These are phyloP conservation scores for Ilyonectria robusta DNA, from an alignment of 2,329 filamentous ascomycete genomes.

Conservation along the genomic window DNA sequence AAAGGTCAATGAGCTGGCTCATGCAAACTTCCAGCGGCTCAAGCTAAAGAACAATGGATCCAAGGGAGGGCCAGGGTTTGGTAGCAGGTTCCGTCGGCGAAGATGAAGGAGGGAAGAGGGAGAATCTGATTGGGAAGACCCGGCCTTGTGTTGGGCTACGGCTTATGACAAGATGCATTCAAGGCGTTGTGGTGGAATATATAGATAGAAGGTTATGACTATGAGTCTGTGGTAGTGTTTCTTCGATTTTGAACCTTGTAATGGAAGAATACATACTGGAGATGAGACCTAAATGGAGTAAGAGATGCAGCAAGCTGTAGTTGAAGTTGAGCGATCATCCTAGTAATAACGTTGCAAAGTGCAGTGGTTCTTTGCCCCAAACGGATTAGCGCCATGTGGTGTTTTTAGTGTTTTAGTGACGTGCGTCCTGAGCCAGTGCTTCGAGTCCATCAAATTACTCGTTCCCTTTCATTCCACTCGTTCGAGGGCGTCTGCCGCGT, in stretches of 20 bases:
- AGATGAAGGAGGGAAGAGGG: conserved; percentile 49
- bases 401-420: not conserved
- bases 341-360: not conserved
- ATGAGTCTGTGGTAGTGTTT: not conserved
- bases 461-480: not conserved
- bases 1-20: conserved; percentile 75
- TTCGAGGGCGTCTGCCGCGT: conserved; percentile 1
- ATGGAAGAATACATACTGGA: not conserved
- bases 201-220: conserved; percentile 16
- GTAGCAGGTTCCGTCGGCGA: conserved; percentile 71
- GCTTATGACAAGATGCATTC: conserved; percentile 28
- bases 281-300: too few species aligned
- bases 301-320: too few species aligned
- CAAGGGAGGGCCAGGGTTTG: conserved; percentile 72
- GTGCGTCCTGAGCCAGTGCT: not conserved
- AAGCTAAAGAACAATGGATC: conserved; percentile 74
- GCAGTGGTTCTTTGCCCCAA: not conserved
- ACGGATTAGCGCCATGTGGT: not conserved
- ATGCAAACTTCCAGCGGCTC: conserved; percentile 76
- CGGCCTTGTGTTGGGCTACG: conserved; percentile 11
- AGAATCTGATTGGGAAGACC: conserved; percentile 1
- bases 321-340: too few species aligned
- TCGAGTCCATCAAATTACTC: not conserved
- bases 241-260: not conserved
- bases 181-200: conserved; percentile 24